Percentiles rank a stretch among this genome's conserved stretches.
These are phyloP conservation scores for Fusarium sp. DNA, from an alignment of 2,329 filamentous ascomycete species.

Conservation along the genomic window DNA sequence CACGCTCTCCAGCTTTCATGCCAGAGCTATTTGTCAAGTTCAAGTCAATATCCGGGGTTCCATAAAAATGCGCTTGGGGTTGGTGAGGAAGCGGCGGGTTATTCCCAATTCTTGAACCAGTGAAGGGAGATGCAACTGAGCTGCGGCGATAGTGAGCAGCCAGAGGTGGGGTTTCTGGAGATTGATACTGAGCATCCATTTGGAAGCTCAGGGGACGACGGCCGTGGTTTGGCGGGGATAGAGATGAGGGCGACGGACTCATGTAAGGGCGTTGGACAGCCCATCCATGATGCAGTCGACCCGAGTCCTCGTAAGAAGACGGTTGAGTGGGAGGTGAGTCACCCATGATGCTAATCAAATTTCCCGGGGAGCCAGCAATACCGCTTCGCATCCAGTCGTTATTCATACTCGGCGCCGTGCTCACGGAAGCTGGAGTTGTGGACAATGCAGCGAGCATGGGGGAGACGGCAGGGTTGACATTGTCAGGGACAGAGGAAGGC, in stretches of 20 bases:
- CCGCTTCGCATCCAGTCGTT: conserved; percentile 60
- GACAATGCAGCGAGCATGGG: conserved; percentile 63
- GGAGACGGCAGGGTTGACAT: conserved; percentile 59
- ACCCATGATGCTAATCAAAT: conserved; percentile 63
- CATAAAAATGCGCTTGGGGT: conserved; percentile 81
- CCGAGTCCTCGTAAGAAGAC: conserved; percentile 63
- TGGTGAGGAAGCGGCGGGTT: conserved; percentile 80
- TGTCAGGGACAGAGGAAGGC: conserved; percentile 55
- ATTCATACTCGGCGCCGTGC: conserved; percentile 60
- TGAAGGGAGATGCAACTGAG: conserved; percentile 65
- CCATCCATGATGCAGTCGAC: conserved; percentile 59
- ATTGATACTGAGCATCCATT: conserved; percentile 59
- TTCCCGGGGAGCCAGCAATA: conserved; percentile 64
- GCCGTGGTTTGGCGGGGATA: conserved; percentile 52
- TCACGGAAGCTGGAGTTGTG: conserved; percentile 61
- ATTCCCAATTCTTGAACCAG: conserved; percentile 57
- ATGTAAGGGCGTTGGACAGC: conserved; percentile 60
- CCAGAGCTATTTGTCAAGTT: conserved; percentile 68
- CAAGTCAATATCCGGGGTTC: conserved; percentile 78
- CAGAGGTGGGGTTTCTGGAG: conserved; percentile 55
- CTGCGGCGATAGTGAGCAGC: conserved; percentile 56
- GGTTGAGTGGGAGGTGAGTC: conserved; percentile 66
- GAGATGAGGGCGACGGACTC: conserved; percentile 59
- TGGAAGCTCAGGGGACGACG: conserved; percentile 67
- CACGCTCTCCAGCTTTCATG: conserved; percentile 73